Evolutionary conservation across 1,284 basidiomycete species (phyloP), one percentile per base, ranked within the genome.

Genomic region (Inonotus hispidus): DNA sequence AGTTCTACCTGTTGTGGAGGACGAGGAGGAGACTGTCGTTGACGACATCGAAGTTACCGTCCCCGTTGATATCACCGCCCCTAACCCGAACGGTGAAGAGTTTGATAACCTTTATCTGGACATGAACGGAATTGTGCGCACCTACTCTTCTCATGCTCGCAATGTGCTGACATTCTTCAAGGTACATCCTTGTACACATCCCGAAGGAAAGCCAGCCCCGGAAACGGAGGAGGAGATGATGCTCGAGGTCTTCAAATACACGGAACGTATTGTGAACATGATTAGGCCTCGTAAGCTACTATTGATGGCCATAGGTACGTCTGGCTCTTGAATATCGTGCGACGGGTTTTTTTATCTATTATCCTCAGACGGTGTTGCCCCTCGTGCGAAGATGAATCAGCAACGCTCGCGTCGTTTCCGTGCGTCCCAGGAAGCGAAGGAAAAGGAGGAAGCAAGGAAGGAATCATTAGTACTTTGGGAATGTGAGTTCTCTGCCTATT

Each of bases 151-250:
- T 39, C 46, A 41, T 52, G 35, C 21, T 60, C 29, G 56, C 53
- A 11, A 63, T 49, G 59, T 56, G 45, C 62, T 43, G 60, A 46
- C 50, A 35, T 45, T 56, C 47, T 61, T n/a, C 11, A 64, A 92
- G 89, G 95, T 98, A 25, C 96, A 99, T 76, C 96, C 96, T 5
- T 98, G 96, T 84, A 98, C 96, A 0, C 96, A 98, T 73, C 96
- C 96, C 0, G 96, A 98, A 74, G 95, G 95, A 68, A 94, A 92
- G 85, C 93, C 93, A 53, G 88, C 97, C 1, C 97, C 97, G 0
- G 92, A 97, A 73, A 98, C 95, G 1, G 97, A 99, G 73, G 93
- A 95, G 71, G 95, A 98, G 62, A 99, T 99, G 97, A 99, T 99
- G 97, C 71, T 93, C 23, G 97, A 98, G 73, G 84, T 99, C 47